A percentile compares a stretch with the other conserved stretches of the same genome.
phyloP scores from a whole-genome alignment of 495 filamentous ascomycete species.

The Penicillium canariense region DNA sequence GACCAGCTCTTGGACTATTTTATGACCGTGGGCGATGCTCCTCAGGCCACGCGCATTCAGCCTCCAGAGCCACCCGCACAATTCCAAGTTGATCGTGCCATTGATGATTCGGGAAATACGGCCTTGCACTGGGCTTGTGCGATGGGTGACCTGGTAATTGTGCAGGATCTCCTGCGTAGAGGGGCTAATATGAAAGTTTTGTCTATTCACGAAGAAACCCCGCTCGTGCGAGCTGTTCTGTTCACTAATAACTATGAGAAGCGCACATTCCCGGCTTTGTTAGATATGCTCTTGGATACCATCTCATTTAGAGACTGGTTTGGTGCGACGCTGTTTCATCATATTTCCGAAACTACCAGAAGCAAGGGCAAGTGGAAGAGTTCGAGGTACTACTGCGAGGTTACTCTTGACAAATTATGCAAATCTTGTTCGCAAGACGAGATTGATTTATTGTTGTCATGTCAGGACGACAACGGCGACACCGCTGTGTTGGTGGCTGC shows the following conservation, averaged over 20 bases:
- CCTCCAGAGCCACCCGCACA: conserved; percentile 76
- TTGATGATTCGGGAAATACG: conserved; percentile 85
- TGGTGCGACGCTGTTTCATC: conserved; percentile 85
- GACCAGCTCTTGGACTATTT: conserved; percentile 95
- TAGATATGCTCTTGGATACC: conserved; percentile 74
- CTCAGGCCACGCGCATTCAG: conserved; percentile 52
- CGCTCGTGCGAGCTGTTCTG: conserved; percentile 87
- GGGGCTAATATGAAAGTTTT: conserved; percentile 62
- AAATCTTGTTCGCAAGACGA: conserved; percentile 64
- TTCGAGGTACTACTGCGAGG: conserved; percentile 88
- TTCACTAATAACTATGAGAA: conserved; percentile 97
- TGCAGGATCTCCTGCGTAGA: conserved; percentile 76
- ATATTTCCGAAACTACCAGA: conserved; percentile 79
- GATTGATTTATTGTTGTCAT: conserved; percentile 66
- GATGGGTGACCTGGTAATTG: conserved; percentile 95
- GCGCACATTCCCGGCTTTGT: conserved; percentile 75
- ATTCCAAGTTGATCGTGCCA: conserved; percentile 82
- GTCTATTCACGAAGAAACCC: conserved; percentile 84
- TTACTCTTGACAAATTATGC: conserved; percentile 78
- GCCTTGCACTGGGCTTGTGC: conserved; percentile 95
- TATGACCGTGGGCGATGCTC: conserved; percentile 70
- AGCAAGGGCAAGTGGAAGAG: conserved; percentile 76
- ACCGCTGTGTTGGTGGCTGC: conserved; percentile 88
- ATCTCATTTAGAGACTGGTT: conserved; percentile 71
- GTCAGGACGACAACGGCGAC: conserved; percentile 78